Percentiles rank a stretch among this genome's conserved stretches.
Evolutionary conservation across 2,329 filamentous ascomycete genomes (phyloP).

Genomic region (Cadophora sp.): DNA sequence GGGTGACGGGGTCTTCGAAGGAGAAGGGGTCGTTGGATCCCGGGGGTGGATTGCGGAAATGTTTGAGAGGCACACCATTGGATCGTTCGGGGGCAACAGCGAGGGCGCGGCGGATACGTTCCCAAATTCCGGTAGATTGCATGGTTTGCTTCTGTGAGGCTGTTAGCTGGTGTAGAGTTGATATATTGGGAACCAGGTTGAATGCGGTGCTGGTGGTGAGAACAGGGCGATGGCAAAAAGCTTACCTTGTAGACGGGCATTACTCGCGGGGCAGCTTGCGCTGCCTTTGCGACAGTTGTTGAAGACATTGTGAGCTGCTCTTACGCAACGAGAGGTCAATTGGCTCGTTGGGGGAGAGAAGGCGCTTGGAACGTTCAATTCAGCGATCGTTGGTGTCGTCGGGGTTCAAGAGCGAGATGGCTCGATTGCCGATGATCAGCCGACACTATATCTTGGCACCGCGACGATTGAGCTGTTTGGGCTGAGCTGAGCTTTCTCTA

Average conservation of each 20-base stretch:
- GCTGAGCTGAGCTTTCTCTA: background rate
- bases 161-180: slow-evolving; percentile 34
- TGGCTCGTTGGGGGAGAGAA: slow-evolving; percentile 33
- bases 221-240: slow-evolving; percentile 25
- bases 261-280: slow-evolving; percentile 60
- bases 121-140: slow-evolving; percentile 89
- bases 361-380: background rate
- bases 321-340: slow-evolving; percentile 36
- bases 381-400: slow-evolving; percentile 23
- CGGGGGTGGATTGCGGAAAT: slow-evolving; percentile 87
- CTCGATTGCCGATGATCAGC: slow-evolving; percentile 17
- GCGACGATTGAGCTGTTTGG: background rate
- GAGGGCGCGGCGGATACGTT: slow-evolving; percentile 76
- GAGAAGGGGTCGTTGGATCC: slow-evolving; percentile 71
- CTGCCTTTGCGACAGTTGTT: slow-evolving; percentile 59
- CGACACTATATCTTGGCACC: slow-evolving; percentile 19
- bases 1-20: slow-evolving; percentile 83
- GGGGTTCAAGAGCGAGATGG: slow-evolving; percentile 17
- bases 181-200: slow-evolving; percentile 4
- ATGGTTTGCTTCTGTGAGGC: slow-evolving; percentile 87
- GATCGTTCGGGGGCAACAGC: slow-evolving; percentile 88
- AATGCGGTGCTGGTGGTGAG: slow-evolving; percentile 29
- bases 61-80: slow-evolving; percentile 90
- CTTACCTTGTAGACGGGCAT: slow-evolving; percentile 66
- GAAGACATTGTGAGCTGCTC: slow-evolving; percentile 52